Evolutionary conservation across 2,329 filamentous ascomycete genomes (phyloP), one percentile per base, ranked within the genome.

Genomic region (Colletotrichum liaoningense): DNA sequence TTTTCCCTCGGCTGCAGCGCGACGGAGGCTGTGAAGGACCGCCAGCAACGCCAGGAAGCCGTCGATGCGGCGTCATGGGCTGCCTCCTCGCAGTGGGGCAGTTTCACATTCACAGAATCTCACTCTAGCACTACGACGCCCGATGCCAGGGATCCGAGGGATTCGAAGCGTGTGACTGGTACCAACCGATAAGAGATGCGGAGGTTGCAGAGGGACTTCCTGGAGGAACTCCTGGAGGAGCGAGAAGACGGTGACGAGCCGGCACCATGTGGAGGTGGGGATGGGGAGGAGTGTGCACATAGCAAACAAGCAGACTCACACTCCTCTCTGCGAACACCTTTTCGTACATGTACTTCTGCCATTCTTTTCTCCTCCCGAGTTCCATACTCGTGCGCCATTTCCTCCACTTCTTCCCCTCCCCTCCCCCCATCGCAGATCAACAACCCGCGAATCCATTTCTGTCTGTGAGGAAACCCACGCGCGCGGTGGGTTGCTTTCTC

Each of bases 1-100:
- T 88, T 88, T 72, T 77, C 79, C 1, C 69, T 77, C 5, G 83
- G 82, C 0, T 79, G 81, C 54, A 86, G 84, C 57, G 81, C 82
- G 1, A 83, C 86, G 66, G 86, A 89, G 74, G 88, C 86, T 1
- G 75, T 88, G 70, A 76, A 75, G 26, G 83, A 84, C 69, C 82
- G 86, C 54, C 79, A 79, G 9, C 78, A 75, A 71, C 81, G 86
- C 38, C 81, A 85, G 72, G 78, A 78, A 24, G 83, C 79, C 11
- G 85, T 87, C 2, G 83, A 86, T 30, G 79, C 75, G 14, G 82
- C 84, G 35, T 84, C 83, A 2, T 90, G 87, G 88, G 77, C 80
- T 30, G 88, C 84, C 16, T 80, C 76, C 49, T 89, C 87, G 26
- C 80, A 80, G 38, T 90, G 88, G 87, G 89, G 88, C 70, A 78